Evolutionary conservation across 257 asterid species (phyloP).

Genomic region (Anisodus acutangulus): DNA sequence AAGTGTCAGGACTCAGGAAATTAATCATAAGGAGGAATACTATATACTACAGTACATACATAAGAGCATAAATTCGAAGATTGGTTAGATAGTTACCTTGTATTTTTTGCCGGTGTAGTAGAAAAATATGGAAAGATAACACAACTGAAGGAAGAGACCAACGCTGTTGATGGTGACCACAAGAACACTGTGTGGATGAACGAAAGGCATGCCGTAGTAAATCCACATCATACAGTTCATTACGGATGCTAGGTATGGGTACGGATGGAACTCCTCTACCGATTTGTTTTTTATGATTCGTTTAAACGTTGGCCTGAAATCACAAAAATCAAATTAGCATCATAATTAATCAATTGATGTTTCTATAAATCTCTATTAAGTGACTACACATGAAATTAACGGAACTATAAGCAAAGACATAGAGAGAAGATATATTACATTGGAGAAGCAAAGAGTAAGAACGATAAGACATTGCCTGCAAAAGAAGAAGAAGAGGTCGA

Average conservation of each 20-base stretch:
- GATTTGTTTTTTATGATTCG: slow-evolving; percentile 55
- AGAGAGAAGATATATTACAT: slow-evolving; percentile 36
- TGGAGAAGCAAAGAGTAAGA: slow-evolving; percentile 46
- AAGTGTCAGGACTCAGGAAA: neutral
- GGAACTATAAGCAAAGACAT: neutral
- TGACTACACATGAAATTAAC: neutral
- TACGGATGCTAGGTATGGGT: slow-evolving; percentile 56
- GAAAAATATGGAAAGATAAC: slow-evolving; percentile 52
- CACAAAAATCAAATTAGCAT: neutral
- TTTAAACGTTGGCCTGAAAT: slow-evolving; percentile 55
- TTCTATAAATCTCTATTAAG: slow-evolving; percentile 1
- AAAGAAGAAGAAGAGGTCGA: neutral
- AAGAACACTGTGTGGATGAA: slow-evolving; percentile 61
- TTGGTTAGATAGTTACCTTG: slow-evolving; percentile 39
- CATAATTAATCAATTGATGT: neutral
- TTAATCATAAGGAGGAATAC: neutral
- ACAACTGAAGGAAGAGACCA: slow-evolving; percentile 50
- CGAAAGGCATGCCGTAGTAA: slow-evolving; percentile 62
- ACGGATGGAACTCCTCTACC: slow-evolving; percentile 72
- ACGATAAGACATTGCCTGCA: slow-evolving; percentile 51
- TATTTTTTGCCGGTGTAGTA: slow-evolving; percentile 38
- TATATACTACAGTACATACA: neutral
- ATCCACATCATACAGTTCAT: slow-evolving; percentile 78
- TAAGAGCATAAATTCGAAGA: no score
- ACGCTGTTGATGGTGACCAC: slow-evolving; percentile 57